phyloP scores from a whole-genome alignment of 352 stramenopile species.

The Albugo laibachii region DNA sequence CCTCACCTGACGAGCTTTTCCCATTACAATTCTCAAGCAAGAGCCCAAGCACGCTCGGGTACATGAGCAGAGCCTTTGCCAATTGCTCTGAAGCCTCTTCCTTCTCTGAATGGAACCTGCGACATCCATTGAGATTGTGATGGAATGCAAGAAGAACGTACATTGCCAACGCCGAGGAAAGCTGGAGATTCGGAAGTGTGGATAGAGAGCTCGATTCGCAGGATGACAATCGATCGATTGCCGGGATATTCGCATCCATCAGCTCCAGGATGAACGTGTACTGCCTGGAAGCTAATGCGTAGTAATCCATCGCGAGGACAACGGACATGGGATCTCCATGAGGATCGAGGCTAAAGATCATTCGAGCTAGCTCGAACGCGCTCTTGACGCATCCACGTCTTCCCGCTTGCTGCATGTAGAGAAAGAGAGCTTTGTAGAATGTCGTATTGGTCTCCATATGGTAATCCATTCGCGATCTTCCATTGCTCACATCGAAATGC shows the following conservation, averaged over 20 bases:
- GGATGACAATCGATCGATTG: slow-evolving; percentile 24
- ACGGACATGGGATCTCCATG: slow-evolving; percentile 64
- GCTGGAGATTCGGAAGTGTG: slow-evolving; percentile 34
- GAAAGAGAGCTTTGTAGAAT: slow-evolving; percentile 58
- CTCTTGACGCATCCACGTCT: slow-evolving; percentile 67
- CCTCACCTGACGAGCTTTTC: slow-evolving; percentile 45
- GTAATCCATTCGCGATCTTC: slow-evolving; percentile 69
- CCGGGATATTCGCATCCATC: slow-evolving; percentile 27
- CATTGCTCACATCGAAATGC: slow-evolving; percentile 64
- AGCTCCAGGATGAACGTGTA: slow-evolving; percentile 64
- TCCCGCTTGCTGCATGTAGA: slow-evolving; percentile 71
- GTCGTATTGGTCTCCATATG: slow-evolving; percentile 47
- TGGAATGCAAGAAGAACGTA: slow-evolving; percentile 11
- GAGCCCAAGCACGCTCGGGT: slow-evolving; percentile 45
- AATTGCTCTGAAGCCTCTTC: slow-evolving; percentile 36
- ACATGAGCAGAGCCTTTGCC: slow-evolving; percentile 33
- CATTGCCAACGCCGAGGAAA: slow-evolving; percentile 55
- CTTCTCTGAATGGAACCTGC: slow-evolving; percentile 43
- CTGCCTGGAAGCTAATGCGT: slow-evolving; percentile 53
- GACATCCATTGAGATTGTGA: neutral
- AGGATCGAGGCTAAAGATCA: slow-evolving; percentile 53
- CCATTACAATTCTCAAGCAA: slow-evolving; percentile 56
- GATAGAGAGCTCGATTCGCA: slow-evolving; percentile 1
- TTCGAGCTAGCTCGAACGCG: slow-evolving; percentile 60
- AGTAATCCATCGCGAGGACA: slow-evolving; percentile 68